Percentiles rank a stretch among this genome's conserved stretches.
Conservation (phyloP, 352 stramenopile genomes). For the Globisporangium viniferum region DNA sequence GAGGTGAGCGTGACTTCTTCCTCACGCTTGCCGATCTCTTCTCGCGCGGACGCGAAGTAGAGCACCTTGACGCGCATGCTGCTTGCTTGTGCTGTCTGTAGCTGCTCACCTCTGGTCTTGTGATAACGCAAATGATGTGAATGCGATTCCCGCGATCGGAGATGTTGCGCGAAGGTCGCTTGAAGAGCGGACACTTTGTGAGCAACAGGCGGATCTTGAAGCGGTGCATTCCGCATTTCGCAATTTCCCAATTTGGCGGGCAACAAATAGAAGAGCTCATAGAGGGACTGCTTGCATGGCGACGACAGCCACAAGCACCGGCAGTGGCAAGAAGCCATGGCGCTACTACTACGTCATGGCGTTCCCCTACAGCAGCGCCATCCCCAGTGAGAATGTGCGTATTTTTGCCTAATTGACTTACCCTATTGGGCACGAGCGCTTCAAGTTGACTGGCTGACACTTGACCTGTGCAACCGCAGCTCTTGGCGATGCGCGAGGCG, state of each 20-base stretch:
- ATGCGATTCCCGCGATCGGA: neutral
- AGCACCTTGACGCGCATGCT: constrained; percentile 66
- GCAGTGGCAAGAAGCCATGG: constrained; percentile 50
- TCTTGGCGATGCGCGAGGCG: constrained; percentile 44
- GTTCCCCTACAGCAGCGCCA: constrained; percentile 36
- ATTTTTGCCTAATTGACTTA: neutral
- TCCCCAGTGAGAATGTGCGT: constrained; percentile 43
- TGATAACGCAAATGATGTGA: neutral
- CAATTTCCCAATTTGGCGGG: neutral
- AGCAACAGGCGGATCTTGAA: constrained; percentile 34
- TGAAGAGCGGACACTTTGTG: neutral
- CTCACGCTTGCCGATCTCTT: constrained; percentile 70
- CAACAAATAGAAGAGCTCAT: constrained; percentile 13
- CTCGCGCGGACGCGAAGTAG: constrained; percentile 76
- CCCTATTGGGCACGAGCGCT: neutral
- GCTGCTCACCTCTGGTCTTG: neutral
- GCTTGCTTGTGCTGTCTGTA: neutral
- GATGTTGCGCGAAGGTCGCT: constrained; percentile 30
- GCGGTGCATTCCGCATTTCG: constrained; percentile 9
- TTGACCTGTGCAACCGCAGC: constrained; percentile 20
- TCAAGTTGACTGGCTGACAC: neutral
- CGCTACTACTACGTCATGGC: constrained; percentile 66
- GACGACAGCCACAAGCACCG: neutral
- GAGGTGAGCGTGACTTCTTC: constrained; percentile 38
- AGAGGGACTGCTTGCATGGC: constrained; percentile 7